Evolutionary conservation across 2,329 filamentous ascomycete genomes (phyloP).

Genomic region (Didymella segeticola): DNA sequence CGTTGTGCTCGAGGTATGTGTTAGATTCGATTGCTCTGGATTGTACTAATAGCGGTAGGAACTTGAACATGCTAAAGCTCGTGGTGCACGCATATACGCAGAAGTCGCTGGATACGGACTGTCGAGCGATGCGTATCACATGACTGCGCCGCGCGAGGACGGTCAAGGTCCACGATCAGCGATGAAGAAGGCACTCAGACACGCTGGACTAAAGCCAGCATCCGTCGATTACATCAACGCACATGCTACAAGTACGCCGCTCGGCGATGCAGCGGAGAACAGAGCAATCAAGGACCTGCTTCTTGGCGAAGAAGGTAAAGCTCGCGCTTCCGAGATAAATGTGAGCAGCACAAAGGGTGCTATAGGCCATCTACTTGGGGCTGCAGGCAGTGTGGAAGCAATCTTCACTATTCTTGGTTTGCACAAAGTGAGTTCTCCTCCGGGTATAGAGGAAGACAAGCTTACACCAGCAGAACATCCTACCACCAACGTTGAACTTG

Average conservation of each 20-base stretch:
- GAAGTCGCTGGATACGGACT: slow-evolving; percentile 89
- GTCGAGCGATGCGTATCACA: slow-evolving; percentile 89
- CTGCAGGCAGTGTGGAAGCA: slow-evolving; percentile 88
- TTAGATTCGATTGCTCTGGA: not conserved
- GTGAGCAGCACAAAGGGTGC: slow-evolving; percentile 95
- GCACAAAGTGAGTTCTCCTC: slow-evolving; percentile 66
- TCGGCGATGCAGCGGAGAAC: slow-evolving; percentile 91
- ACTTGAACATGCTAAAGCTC: slow-evolving; percentile 80
- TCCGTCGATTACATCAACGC: slow-evolving; percentile 93
- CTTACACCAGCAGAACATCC: slow-evolving; percentile 63
- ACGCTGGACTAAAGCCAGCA: slow-evolving; percentile 71
- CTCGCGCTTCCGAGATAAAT: slow-evolving; percentile 69
- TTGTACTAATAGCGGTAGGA: slow-evolving; percentile 58
- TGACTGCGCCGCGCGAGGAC: slow-evolving; percentile 86
- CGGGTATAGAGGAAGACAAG: not conserved
- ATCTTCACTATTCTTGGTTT: slow-evolving; percentile 84
- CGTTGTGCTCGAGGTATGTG: slow-evolving; percentile 74
- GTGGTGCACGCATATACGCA: slow-evolving; percentile 84
- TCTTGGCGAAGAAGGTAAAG: slow-evolving; percentile 72
- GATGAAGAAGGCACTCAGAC: slow-evolving; percentile 82
- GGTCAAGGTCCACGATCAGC: slow-evolving; percentile 81
- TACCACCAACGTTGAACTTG: slow-evolving; percentile 90
- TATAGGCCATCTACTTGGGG: slow-evolving; percentile 88
- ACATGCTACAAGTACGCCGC: slow-evolving; percentile 85
- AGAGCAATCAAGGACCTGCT: slow-evolving; percentile 79